Evolutionary conservation across 257 asterid genomes (phyloP).

Genomic region (Anisodus tanguticus): DNA sequence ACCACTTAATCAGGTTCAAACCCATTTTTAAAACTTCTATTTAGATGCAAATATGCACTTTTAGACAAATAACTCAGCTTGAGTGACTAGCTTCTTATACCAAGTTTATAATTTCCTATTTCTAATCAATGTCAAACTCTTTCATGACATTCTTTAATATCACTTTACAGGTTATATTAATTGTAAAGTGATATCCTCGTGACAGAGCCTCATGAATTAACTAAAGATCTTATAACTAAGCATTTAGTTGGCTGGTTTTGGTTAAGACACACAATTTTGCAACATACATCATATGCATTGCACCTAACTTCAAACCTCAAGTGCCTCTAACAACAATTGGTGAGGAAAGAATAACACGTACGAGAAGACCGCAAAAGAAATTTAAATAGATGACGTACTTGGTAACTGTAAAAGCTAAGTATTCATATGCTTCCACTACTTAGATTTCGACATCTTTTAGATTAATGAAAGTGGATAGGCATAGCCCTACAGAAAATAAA

Average conservation of each 20-base stretch:
- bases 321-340: neutral
- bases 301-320: slow-evolving; percentile 11
- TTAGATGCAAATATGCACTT: neutral
- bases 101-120: neutral
- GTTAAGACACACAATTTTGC: neutral
- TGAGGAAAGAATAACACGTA: neutral
- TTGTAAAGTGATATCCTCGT: neutral
- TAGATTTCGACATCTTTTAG: neutral
- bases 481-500: neutral
- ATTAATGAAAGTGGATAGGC: neutral
- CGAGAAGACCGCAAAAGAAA: neutral
- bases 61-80: neutral
- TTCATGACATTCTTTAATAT: neutral
- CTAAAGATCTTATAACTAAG: neutral
- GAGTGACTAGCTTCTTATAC: neutral
- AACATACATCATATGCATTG: slow-evolving; percentile 2
- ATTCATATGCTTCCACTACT: slow-evolving; percentile 1
- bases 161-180: neutral
- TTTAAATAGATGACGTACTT: neutral
- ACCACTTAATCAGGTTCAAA: neutral
- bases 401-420: neutral
- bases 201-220: neutral
- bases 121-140: neutral
- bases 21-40: neutral
- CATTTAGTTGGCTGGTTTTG: neutral